These are phyloP conservation scores for Colletotrichum phormii DNA, from an alignment of 2,329 filamentous ascomycete species.

Conservation along the genomic window DNA sequence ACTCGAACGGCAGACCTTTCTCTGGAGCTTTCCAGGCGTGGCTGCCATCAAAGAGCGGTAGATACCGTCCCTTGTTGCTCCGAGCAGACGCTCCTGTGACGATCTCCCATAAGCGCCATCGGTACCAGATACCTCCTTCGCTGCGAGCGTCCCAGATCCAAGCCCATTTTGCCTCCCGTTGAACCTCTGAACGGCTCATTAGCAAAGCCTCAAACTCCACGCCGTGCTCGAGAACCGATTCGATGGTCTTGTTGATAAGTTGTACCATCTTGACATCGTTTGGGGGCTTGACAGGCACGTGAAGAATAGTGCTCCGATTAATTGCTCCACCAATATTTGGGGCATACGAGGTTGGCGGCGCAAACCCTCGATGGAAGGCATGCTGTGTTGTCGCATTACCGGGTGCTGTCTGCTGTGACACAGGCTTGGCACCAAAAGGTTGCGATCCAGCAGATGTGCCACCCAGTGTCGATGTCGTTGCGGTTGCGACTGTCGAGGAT, in stretches of 20 bases:
- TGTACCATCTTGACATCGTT: slow-evolving; percentile 82
- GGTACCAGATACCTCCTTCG: slow-evolving; percentile 87
- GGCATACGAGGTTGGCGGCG: slow-evolving; percentile 79
- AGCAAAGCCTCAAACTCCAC: slow-evolving; percentile 91
- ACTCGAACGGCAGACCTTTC: slow-evolving; percentile 82
- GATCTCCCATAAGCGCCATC: slow-evolving; percentile 90
- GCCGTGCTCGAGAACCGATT: slow-evolving; percentile 82
- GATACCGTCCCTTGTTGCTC: slow-evolving; percentile 61
- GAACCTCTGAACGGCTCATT: slow-evolving; percentile 87
- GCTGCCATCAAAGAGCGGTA: slow-evolving; percentile 80
- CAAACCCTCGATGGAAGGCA: slow-evolving; percentile 72
- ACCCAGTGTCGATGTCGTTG: slow-evolving; percentile 51
- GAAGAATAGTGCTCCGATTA: slow-evolving; percentile 61
- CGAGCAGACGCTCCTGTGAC: slow-evolving; percentile 72
- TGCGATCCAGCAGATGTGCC: slow-evolving; percentile 65
- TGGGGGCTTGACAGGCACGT: slow-evolving; percentile 81
- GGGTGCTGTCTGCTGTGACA: slow-evolving; percentile 56
- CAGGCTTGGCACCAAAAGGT: slow-evolving; percentile 82
- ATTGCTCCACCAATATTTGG: slow-evolving; percentile 52
- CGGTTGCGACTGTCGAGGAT: slow-evolving; percentile 75
- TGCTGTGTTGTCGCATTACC: slow-evolving; percentile 54
- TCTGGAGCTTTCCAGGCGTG: slow-evolving; percentile 84
- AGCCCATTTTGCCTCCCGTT: slow-evolving; percentile 89
- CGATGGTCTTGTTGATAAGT: slow-evolving; percentile 89
- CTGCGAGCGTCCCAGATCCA: slow-evolving; percentile 93